A percentile compares a stretch with the other conserved stretches of the same genome.
Conservation (phyloP, 2,329 filamentous ascomycete species). For the Aspergillus pseudotamarii region DNA sequence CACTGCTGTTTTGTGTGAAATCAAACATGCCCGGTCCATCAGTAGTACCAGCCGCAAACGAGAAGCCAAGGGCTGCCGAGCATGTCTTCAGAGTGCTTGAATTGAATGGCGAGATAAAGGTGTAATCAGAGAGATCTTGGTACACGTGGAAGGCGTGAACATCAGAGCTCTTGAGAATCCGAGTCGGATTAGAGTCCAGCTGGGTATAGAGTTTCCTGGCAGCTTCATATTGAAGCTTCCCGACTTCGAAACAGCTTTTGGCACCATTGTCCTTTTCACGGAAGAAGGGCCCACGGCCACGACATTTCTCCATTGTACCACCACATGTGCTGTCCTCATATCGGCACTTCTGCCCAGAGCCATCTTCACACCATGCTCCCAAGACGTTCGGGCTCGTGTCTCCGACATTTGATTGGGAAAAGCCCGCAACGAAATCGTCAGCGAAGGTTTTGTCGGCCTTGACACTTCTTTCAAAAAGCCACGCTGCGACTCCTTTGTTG, state of each 20-base stretch:
- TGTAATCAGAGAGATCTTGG: slow-evolving; percentile 75
- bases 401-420: slow-evolving; percentile 88
- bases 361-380: slow-evolving; percentile 88
- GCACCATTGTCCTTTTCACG: slow-evolving; percentile 48
- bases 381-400: slow-evolving; percentile 88
- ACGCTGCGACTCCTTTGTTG: slow-evolving; percentile 92
- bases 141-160: slow-evolving; percentile 87
- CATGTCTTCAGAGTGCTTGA: slow-evolving; percentile 69
- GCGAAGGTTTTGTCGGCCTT: slow-evolving; percentile 57
- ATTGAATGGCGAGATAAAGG: slow-evolving; percentile 71
- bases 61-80: slow-evolving; percentile 84
- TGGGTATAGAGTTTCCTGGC: slow-evolving; percentile 59
- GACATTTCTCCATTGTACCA: slow-evolving; percentile 47
- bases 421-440: slow-evolving; percentile 80
- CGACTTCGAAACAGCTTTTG: slow-evolving; percentile 54
- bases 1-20: slow-evolving; percentile 84
- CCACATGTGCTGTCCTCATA: slow-evolving; percentile 78
- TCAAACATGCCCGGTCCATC: slow-evolving; percentile 91
- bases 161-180: slow-evolving; percentile 59
- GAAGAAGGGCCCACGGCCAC: slow-evolving; percentile 51
- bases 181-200: slow-evolving; percentile 44
- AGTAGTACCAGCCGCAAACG: slow-evolving; percentile 88
- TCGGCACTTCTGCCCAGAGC: slow-evolving; percentile 59
- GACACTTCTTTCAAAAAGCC: slow-evolving; percentile 75
- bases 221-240: slow-evolving; percentile 48